Conservation (phyloP, 176 grass and related monocot genomes). For the Aegilops tauschii region DNA sequence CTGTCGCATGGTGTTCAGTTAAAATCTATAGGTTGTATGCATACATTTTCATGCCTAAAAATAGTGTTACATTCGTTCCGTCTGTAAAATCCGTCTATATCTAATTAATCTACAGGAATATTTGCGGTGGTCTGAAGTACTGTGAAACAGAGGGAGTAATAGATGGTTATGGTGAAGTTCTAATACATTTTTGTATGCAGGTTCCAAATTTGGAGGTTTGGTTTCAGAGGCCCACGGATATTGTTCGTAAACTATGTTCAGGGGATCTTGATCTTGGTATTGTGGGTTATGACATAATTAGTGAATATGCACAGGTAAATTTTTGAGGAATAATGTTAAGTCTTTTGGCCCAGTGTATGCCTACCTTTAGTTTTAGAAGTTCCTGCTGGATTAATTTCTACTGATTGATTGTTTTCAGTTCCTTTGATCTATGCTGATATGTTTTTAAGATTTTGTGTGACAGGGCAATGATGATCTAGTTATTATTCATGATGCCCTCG, state of each 20-base stretch:
- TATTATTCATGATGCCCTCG: conserved; percentile 88
- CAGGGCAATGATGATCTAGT: conserved; percentile 87
- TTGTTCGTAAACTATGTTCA: conserved; percentile 75
- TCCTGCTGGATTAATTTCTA: background rate
- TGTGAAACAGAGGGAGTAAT: background rate
- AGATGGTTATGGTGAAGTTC: background rate
- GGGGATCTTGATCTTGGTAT: conserved; percentile 94
- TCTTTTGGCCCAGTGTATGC: background rate
- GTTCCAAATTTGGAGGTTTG: conserved; percentile 92
- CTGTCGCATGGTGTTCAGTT: background rate
- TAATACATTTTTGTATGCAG: conserved; percentile 27
- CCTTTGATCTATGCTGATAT: background rate
- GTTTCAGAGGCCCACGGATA: conserved; percentile 97
- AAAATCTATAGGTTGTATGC: background rate
- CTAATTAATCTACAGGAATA: background rate
- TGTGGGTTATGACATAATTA: conserved; percentile 84
- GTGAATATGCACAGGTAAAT: conserved; percentile 68
- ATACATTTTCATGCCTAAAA: background rate
- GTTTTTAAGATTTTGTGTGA: conserved; percentile 18
- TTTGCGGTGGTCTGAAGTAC: background rate
- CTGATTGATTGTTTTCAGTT: background rate
- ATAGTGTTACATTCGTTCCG: background rate
- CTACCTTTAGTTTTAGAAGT: background rate
- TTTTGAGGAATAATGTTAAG: conserved; percentile 2
- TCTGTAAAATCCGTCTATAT: background rate